Conservation (phyloP, 2,329 filamentous ascomycete genomes). For the Dendrostoma leiphaemia region DNA sequence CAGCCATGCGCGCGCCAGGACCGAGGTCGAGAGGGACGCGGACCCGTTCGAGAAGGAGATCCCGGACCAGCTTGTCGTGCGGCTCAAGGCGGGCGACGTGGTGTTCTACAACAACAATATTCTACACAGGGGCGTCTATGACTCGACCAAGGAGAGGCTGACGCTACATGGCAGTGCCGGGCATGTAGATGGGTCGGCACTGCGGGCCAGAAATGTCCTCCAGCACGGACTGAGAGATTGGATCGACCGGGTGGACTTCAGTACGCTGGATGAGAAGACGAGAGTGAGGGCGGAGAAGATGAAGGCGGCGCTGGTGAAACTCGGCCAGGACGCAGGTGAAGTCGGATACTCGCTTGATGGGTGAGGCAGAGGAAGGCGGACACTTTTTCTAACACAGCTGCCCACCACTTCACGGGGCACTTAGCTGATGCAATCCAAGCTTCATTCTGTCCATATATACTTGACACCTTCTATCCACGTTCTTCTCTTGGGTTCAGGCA, state of each 20-base stretch:
- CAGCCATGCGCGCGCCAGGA: slow-evolving; percentile 70
- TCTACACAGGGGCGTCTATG: slow-evolving; percentile 66
- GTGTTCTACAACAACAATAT: slow-evolving; percentile 89
- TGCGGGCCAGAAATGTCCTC: slow-evolving; percentile 65
- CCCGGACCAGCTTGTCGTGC: slow-evolving; percentile 42
- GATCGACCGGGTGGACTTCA: slow-evolving; percentile 58
- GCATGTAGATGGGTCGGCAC: slow-evolving; percentile 48
- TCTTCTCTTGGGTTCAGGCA: too few relatives aligned
- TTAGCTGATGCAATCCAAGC: too few relatives aligned
- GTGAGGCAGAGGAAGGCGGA: slow-evolving; percentile 18
- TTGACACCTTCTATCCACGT: too few relatives aligned
- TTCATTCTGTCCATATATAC: too few relatives aligned
- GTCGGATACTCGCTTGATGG: slow-evolving; percentile 60
- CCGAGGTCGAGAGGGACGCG: slow-evolving; percentile 65
- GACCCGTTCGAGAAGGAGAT: slow-evolving; percentile 48
- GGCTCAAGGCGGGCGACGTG: slow-evolving; percentile 69
- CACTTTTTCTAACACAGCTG: background rate
- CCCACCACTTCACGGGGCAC: too few relatives aligned
- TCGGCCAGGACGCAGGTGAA: slow-evolving; percentile 58
- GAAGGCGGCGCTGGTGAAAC: slow-evolving; percentile 56
- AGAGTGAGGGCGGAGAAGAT: slow-evolving; percentile 55
- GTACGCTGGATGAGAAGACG: slow-evolving; percentile 38
- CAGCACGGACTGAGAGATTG: slow-evolving; percentile 68
- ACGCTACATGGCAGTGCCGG: slow-evolving; percentile 70
- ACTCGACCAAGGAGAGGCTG: slow-evolving; percentile 56